Percentiles rank a stretch among this genome's conserved stretches.
phyloP scores from a whole-genome alignment of 768 basidiomycete species.

The Trametes elegans region DNA sequence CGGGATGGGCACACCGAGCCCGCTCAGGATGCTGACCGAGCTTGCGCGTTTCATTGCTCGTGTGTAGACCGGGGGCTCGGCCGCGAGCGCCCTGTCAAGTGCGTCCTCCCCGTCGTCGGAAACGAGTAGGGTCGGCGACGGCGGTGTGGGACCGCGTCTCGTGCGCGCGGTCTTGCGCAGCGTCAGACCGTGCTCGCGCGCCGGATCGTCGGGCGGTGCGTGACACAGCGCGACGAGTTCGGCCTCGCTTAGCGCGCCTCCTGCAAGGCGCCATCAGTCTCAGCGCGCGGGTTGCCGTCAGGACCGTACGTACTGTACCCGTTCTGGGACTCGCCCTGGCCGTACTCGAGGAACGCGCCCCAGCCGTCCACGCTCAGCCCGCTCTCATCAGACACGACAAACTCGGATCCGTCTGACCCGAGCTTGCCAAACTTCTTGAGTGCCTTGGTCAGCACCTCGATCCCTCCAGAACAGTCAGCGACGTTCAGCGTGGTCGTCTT shows the following conservation, averaged over 20 bases:
- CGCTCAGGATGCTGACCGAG: constrained; percentile 91
- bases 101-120: constrained; percentile 38
- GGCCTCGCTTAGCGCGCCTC: constrained; percentile 73
- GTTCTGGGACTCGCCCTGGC: constrained; percentile 46
- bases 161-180: constrained; percentile 54
- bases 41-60: constrained; percentile 86
- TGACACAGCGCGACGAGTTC: constrained; percentile 84
- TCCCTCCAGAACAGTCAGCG: constrained; percentile 73
- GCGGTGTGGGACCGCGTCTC: constrained; percentile 38
- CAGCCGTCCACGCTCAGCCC: constrained; percentile 85
- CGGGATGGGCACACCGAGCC: constrained; percentile 85
- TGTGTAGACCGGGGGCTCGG: constrained; percentile 20
- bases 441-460: constrained; percentile 86
- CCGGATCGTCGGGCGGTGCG: constrained; percentile 71
- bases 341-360: constrained; percentile 75
- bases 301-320: constrained; percentile 51
- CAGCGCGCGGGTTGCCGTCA: not conserved
- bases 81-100: constrained; percentile 15
- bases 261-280: constrained; percentile 35
- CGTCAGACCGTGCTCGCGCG: constrained; percentile 75
- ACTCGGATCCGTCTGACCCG: constrained; percentile 41
- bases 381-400: constrained; percentile 68
- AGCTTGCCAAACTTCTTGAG: constrained; percentile 87
- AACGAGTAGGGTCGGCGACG: constrained; percentile 45
- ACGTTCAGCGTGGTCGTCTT: constrained; percentile 59